These are phyloP conservation scores for Selaginella moellendorffii DNA, from an alignment of 75 land plant genomes.

Conservation along the genomic window DNA sequence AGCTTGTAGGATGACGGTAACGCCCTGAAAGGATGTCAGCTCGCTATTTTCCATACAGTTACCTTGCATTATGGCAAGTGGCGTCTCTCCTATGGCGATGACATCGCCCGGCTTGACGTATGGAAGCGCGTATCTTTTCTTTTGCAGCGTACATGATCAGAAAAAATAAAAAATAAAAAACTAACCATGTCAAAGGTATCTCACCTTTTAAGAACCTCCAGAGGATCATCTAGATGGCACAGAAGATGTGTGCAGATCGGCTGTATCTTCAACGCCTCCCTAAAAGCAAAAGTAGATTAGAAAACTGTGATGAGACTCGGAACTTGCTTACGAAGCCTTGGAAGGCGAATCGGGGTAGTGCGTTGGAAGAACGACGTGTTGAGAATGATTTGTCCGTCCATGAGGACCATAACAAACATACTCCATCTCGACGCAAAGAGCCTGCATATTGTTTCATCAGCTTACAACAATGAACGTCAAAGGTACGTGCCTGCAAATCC, in stretches of 20 bases:
- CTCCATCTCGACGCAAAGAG: slow-evolving; percentile 22
- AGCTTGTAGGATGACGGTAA: slow-evolving; percentile 33
- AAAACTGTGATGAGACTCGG: not conserved
- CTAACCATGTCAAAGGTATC: not conserved
- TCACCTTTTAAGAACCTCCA: slow-evolving; percentile 27
- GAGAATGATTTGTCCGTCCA: slow-evolving; percentile 27
- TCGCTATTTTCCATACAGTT: slow-evolving; percentile 36
- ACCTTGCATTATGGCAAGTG: slow-evolving; percentile 47
- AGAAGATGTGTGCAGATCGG: slow-evolving; percentile 4
- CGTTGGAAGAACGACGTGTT: slow-evolving; percentile 29
- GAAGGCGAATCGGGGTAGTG: slow-evolving; percentile 15
- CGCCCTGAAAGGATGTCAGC: slow-evolving; percentile 18
- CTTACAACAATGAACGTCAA: too few species aligned
- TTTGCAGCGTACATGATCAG: slow-evolving; percentile 12
- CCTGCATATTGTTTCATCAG: slow-evolving; percentile 16
- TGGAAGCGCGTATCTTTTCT: slow-evolving; percentile 31
- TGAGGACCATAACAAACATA: slow-evolving; percentile 35
- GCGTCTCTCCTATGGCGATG: slow-evolving; percentile 38
- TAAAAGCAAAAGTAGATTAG: not conserved
- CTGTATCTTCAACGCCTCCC: not conserved
- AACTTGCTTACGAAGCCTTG: too few species aligned
- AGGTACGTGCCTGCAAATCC: too few species aligned
- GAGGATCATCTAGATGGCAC: slow-evolving; percentile 34
- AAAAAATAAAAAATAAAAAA: slow-evolving; percentile 1
- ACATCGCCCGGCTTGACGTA: slow-evolving; percentile 28